Conservation (phyloP, 2,329 filamentous ascomycete species). For the Domatiomyces globalis region DNA sequence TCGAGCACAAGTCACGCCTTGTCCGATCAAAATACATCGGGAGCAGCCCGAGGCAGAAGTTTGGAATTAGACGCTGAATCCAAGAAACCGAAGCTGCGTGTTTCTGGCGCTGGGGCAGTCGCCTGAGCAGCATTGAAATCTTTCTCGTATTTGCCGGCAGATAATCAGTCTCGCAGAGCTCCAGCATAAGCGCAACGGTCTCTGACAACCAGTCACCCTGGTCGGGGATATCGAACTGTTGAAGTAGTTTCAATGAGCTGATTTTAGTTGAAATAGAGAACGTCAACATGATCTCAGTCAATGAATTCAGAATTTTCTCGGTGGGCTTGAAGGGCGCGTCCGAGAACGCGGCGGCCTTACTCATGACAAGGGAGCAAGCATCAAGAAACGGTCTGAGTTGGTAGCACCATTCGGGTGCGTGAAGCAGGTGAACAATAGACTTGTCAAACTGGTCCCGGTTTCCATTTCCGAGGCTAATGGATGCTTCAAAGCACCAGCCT, state of each 20-base stretch:
- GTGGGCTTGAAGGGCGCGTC: slow-evolving; percentile 48
- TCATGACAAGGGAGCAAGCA: slow-evolving; percentile 26
- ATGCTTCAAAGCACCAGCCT: slow-evolving; percentile 11
- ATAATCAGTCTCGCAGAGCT: slow-evolving; percentile 68
- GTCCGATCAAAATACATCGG: slow-evolving; percentile 72
- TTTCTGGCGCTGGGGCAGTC: slow-evolving; percentile 53
- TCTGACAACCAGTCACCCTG: slow-evolving; percentile 32
- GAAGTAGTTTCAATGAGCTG: slow-evolving; percentile 57
- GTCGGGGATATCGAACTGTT: slow-evolving; percentile 41
- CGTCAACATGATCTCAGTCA: slow-evolving; percentile 61
- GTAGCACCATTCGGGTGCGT: slow-evolving; percentile 4
- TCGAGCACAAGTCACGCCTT: slow-evolving; percentile 70
- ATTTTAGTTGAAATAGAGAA: slow-evolving; percentile 62
- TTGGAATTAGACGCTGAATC: slow-evolving; percentile 58
- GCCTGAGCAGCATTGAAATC: slow-evolving; percentile 74
- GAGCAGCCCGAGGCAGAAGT: slow-evolving; percentile 77
- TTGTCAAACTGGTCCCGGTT: background rate
- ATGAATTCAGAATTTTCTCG: slow-evolving; percentile 33
- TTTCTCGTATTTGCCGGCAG: slow-evolving; percentile 60
- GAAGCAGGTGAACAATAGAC: background rate
- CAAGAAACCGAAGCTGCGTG: slow-evolving; percentile 46
- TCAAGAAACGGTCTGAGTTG: slow-evolving; percentile 53
- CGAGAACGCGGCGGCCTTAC: slow-evolving; percentile 26
- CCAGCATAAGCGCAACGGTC: slow-evolving; percentile 51
- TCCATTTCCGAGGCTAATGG: slow-evolving; percentile 3